Evolutionary conservation across 768 basidiomycete genomes (phyloP).

Genomic region (Boletus tylopilopsis): DNA sequence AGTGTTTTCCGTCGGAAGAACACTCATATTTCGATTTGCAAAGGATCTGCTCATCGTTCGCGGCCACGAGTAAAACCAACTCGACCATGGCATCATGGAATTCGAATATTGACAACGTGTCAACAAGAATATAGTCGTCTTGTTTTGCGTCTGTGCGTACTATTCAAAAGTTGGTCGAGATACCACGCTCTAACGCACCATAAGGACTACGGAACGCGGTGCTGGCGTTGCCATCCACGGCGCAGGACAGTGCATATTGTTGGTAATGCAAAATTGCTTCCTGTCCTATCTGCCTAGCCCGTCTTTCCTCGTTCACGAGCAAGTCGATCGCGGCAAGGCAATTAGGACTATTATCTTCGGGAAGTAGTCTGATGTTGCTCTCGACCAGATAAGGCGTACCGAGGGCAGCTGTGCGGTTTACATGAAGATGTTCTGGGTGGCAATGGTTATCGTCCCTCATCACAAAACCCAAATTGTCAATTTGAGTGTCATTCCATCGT

Average conservation of each 20-base stretch:
- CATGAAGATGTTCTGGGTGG: background rate
- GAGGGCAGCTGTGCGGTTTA: conserved; percentile 39
- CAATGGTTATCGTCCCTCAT: background rate
- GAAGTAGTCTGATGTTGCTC: conserved; percentile 47
- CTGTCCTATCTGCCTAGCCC: conserved; percentile 33
- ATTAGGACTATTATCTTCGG: conserved; percentile 25
- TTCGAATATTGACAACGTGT: conserved; percentile 31
- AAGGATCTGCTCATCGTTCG: conserved; percentile 32
- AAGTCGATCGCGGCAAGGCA: conserved; percentile 35
- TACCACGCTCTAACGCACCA: conserved; percentile 34
- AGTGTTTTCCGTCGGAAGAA: conserved; percentile 29
- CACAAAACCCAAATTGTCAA: conserved; percentile 5
- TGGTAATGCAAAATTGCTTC: conserved; percentile 37
- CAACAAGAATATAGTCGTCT: conserved; percentile 40
- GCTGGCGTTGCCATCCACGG: conserved; percentile 49
- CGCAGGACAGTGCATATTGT: conserved; percentile 45
- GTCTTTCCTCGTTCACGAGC: conserved; percentile 39
- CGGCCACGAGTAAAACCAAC: conserved; percentile 36
- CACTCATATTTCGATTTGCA: conserved; percentile 23
- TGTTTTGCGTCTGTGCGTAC: conserved; percentile 16
- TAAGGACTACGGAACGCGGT: conserved; percentile 50
- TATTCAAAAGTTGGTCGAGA: conserved; percentile 14
- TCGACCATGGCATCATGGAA: conserved; percentile 22
- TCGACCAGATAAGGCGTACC: conserved; percentile 47
- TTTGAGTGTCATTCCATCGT: background rate